Evolutionary conservation across 164 flowering plant species (phyloP), one percentile per base, ranked within the genome.

Genomic region (Liquidambar formosana): DNA sequence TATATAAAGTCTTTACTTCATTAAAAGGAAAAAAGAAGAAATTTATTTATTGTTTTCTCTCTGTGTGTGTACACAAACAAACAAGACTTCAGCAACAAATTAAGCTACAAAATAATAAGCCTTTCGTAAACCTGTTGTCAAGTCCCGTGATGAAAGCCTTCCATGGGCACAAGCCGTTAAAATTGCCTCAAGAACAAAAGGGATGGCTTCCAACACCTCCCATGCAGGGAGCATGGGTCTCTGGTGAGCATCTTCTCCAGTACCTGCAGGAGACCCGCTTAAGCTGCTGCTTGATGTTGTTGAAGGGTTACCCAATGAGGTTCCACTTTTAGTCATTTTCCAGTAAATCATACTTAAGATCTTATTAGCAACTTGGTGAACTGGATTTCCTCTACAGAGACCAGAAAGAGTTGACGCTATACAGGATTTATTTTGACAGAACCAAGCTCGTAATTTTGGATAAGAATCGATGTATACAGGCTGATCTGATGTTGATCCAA

Each of bases 181-280:
- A 25, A 85, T 67, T 54, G 97, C 94, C 67, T 95, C 99, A 67
- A 95, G 88, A 16, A 90, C 96, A 68, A 83, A 87, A 8, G 99
- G 99, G 33, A 82, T 78, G 43, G 97, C 97, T 79, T 92, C 97
- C 69, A 95, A 72, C 57, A 95, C 78, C 72, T 95, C 97, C 99
- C 99, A 95, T 51, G 94, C 97, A 79, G 97, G 88, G 44, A 95
- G 69, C 66, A 78, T 75, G 38, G 89, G 97, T 43, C 84, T 83
- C 43, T 76, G 82, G 62, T 57, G 76, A 46, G 71, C 65, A 70
- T 92, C 97, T 27, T 89, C 97, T 23, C 70, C 83, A 26, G 71
- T 66, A 77, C 75, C 71, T 51, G 75, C 71, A 62, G 94, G 78
- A 22, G 96, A 86, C 19, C 82, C 88, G 76, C 87, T 76, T 46